phyloP scores from a whole-genome alignment of 805 yeast species.

The Ogataea saltuana region DNA sequence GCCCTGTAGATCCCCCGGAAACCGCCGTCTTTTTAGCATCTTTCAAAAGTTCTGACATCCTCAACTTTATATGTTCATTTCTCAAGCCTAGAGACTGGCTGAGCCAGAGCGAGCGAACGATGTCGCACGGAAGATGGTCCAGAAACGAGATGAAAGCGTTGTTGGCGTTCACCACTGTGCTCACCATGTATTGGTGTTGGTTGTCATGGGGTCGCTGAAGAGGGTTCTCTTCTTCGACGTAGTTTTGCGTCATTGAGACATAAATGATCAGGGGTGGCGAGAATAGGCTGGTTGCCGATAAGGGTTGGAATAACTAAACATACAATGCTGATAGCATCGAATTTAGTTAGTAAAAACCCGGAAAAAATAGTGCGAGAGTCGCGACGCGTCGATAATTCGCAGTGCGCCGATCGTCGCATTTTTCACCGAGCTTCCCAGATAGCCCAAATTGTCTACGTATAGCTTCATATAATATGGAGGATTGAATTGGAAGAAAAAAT shows the following conservation, averaged over 20 bases:
- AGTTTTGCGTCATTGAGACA: background rate
- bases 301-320: no score
- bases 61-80: conserved; percentile 20
- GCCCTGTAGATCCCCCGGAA: background rate
- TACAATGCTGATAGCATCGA: no score
- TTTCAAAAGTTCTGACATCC: conserved; percentile 9
- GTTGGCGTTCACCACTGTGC: conserved; percentile 33
- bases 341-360: no score
- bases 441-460: background rate
- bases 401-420: no score
- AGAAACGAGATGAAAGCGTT: conserved; percentile 39
- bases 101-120: conserved; percentile 39
- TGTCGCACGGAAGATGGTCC: conserved; percentile 42
- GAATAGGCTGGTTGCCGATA: no score
- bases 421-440: no score
- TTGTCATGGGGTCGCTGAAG: background rate
- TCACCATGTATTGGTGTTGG: conserved; percentile 19
- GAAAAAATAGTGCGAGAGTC: no score
- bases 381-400: background rate
- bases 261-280: background rate
- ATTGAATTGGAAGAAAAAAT: conserved; percentile 1
- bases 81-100: conserved; percentile 35
- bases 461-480: conserved; percentile 3
- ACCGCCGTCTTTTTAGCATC: no score
- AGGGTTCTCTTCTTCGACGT: background rate